Evolutionary conservation across 139 green algal genomes (phyloP), one percentile per base, ranked within the genome.

Genomic region (Mychonastes homosphaera): DNA sequence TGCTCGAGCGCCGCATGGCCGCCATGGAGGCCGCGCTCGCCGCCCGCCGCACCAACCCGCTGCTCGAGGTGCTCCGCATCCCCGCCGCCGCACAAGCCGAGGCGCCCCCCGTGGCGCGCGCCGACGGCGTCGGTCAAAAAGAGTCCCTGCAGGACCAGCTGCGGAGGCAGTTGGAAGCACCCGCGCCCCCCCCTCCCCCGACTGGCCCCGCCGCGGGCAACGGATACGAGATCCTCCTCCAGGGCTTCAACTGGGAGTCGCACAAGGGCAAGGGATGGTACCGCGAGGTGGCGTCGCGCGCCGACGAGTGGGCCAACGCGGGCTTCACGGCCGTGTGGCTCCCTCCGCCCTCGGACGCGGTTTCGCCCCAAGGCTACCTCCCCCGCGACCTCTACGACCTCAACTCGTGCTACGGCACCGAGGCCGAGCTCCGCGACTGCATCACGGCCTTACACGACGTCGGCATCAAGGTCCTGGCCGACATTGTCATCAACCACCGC

Each of bases 401-500:
- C 52, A 66, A 85, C 67, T 68, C 53, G 7, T 62, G 51, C 23
- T 85, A 81, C 51, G 78, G 78, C 53, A 72, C 24, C 12, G 75
- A 86, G 91, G 55, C 53, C 58, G 57, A 83, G 77, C 56, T 79
- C 67, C 53, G 78, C 26, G 61, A 79, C 21, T 46, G 70, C 18
- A 82, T 96, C 32, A 15, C 45, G 0, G 35, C 40, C 16, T 72
- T 94, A 53, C 74, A 82, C 47, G 74, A 87, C 18, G 45, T 85
- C 56, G 71, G 73, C 56, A 74, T 96, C 58, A 95, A 92, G 50
- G 74, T 76, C 49, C 76, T 96, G 2, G 89, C 87, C 12, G 89
- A 98, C 75, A 94, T 96, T 39, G 88, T 97, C 23, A 91, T 97
- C 72, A 96, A 97, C 72, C 88, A 96, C 66, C 72, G 88, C 49